Evolutionary conservation across 2,329 filamentous ascomycete genomes (phyloP).

Genomic region (Colletotrichum plurivorum): DNA sequence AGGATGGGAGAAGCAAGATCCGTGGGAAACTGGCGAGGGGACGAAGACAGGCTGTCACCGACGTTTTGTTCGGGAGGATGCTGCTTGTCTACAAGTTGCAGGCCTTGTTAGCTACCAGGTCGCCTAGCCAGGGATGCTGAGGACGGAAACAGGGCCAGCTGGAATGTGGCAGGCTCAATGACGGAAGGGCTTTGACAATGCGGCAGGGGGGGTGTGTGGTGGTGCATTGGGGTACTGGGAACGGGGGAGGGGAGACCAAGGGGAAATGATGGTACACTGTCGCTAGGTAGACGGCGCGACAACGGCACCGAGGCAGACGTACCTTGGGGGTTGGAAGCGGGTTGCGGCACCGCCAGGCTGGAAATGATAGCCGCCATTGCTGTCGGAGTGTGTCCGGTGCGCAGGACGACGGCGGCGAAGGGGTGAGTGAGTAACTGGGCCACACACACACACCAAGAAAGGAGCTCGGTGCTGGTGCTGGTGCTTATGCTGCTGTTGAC

Average conservation of each 20-base stretch:
- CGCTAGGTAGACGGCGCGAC: neutral
- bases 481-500: constrained; percentile 15
- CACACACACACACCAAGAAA: constrained; percentile 36
- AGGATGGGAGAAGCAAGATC: constrained; percentile 68
- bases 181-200: constrained; percentile 31
- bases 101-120: constrained; percentile 29
- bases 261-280: constrained; percentile 2
- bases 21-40: constrained; percentile 63
- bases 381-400: constrained; percentile 30
- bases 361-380: constrained; percentile 32
- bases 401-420: constrained; percentile 19
- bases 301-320: constrained; percentile 8
- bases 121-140: constrained; percentile 28
- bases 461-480: constrained; percentile 25
- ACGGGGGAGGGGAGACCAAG: neutral
- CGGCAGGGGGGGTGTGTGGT: constrained; percentile 11
- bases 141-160: constrained; percentile 38
- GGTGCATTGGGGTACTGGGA: constrained; percentile 1
- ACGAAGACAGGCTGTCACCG: constrained; percentile 51
- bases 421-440: constrained; percentile 34
- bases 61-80: constrained; percentile 35
- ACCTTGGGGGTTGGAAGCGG: constrained; percentile 31
- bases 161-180: constrained; percentile 30
- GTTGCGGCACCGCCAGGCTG: constrained; percentile 31
- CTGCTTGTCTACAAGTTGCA: constrained; percentile 29